phyloP scores from a whole-genome alignment of 2,329 filamentous ascomycete genomes.

The Penicillium sp. region DNA sequence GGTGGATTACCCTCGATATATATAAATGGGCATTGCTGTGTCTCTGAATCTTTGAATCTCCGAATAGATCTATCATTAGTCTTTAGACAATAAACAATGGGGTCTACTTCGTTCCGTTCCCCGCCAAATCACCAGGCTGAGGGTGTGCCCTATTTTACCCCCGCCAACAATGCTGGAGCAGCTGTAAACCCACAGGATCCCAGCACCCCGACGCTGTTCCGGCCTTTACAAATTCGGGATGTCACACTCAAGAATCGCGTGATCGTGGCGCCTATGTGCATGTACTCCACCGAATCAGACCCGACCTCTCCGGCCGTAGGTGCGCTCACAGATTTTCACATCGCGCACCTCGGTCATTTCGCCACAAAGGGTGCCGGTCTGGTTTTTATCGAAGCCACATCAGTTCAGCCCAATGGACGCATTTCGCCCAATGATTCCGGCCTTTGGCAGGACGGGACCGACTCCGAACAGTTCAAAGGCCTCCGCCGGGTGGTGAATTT shows the following conservation, averaged over 20 bases:
- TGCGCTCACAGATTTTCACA: constrained; percentile 74
- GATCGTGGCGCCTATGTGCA: constrained; percentile 61
- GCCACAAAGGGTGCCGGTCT: constrained; percentile 70
- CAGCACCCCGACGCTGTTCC: constrained; percentile 53
- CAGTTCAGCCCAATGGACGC: constrained; percentile 70
- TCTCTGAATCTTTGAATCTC: not conserved
- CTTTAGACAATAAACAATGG: constrained; percentile 1
- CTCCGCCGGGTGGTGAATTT: constrained; percentile 68
- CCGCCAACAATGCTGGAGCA: constrained; percentile 35
- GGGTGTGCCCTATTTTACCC: constrained; percentile 38
- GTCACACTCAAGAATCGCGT: constrained; percentile 64
- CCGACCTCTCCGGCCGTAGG: constrained; percentile 43
- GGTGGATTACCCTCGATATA: not conserved
- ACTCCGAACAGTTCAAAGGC: constrained; percentile 63
- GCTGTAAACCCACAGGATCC: constrained; percentile 35
- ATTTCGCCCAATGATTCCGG: constrained; percentile 64
- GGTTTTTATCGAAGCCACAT: constrained; percentile 72
- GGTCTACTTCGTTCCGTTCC: constrained; percentile 9
- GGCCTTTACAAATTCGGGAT: constrained; percentile 54
- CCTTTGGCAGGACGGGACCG: constrained; percentile 68
- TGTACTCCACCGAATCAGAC: constrained; percentile 59
- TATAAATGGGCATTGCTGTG: not conserved
- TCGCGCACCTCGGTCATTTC: constrained; percentile 77
- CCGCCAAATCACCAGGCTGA: constrained; percentile 14
- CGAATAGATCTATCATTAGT: not conserved